These are phyloP conservation scores for Condylostoma magnum DNA, from an alignment of 169 alveolate species.

Conservation along the genomic window DNA sequence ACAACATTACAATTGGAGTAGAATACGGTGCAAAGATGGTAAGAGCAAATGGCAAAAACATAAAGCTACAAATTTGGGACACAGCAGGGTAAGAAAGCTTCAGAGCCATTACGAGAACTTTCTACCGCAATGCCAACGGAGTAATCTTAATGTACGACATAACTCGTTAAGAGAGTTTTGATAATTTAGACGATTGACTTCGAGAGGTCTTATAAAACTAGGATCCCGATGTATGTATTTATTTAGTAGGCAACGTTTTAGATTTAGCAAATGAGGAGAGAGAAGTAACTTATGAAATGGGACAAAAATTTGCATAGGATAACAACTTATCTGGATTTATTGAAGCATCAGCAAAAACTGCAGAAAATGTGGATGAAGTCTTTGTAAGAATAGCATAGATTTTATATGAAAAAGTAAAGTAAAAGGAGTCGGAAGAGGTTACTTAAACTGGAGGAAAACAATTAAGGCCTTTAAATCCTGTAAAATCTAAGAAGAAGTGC, in stretches of 20 bases:
- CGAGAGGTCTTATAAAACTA: constrained; percentile 70
- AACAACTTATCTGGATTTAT: constrained; percentile 54
- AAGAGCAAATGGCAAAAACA: constrained; percentile 40
- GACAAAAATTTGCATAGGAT: constrained; percentile 25
- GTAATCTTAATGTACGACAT: constrained; percentile 76
- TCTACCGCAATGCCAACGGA: constrained; percentile 77
- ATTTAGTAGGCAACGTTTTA: constrained; percentile 64
- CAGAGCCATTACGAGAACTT: constrained; percentile 69
- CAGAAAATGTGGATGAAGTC: constrained; percentile 72
- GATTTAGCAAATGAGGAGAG: constrained; percentile 46
- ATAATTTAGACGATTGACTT: constrained; percentile 61
- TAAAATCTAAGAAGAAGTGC: too few relatives aligned
- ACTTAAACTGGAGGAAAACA: too few relatives aligned
- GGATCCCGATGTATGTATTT: constrained; percentile 52
- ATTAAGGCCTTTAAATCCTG: too few relatives aligned
- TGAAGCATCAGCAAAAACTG: constrained; percentile 81
- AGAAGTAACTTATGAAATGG: neutral
- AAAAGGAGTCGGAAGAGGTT: too few relatives aligned
- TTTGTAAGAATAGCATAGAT: constrained; percentile 48
- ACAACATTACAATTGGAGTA: constrained; percentile 78
- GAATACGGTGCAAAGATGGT: constrained; percentile 76
- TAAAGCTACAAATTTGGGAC: constrained; percentile 76
- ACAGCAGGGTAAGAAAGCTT: constrained; percentile 84
- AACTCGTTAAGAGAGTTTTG: constrained; percentile 69
- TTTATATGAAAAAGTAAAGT: too few relatives aligned